Evolutionary conservation across 1,284 basidiomycete species (phyloP).

Genomic region (Gyrodon tennesseensis): DNA sequence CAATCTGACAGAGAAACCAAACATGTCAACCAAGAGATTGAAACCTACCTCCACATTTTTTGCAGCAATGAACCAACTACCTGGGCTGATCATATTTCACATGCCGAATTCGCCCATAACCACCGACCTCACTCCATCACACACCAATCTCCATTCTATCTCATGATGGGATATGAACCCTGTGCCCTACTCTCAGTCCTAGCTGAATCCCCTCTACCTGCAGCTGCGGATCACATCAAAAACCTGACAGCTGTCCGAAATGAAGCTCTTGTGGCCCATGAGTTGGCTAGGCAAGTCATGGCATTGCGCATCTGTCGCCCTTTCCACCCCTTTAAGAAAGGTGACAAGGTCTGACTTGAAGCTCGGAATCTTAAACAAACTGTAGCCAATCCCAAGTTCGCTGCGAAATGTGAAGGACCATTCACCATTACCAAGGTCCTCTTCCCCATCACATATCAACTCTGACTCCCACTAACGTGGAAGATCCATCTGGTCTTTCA

Average conservation of each 20-base stretch:
- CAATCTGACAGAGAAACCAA: too few species aligned
- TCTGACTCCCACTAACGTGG: rapidly evolving
- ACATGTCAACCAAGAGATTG: too few species aligned
- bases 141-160: neutral
- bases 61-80: too few species aligned
- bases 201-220: neutral
- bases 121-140: neutral
- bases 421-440: neutral
- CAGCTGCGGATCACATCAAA: neutral
- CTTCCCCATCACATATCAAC: neutral
- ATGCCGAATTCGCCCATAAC: neutral
- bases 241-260: neutral
- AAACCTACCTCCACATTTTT: too few species aligned
- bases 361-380: neutral
- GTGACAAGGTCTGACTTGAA: neutral
- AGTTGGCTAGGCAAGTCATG: neutral
- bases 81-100: too few species aligned
- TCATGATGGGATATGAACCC: neutral
- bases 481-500: neutral
- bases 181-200: neutral
- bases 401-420: neutral
- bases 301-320: rapidly evolving
- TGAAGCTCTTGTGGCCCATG: neutral
- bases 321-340: neutral
- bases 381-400: neutral